Percentiles rank a stretch among this genome's conserved stretches.
These are phyloP conservation scores for Tricholoma terreum DNA, from an alignment of 768 basidiomycete genomes.

Conservation along the genomic window DNA sequence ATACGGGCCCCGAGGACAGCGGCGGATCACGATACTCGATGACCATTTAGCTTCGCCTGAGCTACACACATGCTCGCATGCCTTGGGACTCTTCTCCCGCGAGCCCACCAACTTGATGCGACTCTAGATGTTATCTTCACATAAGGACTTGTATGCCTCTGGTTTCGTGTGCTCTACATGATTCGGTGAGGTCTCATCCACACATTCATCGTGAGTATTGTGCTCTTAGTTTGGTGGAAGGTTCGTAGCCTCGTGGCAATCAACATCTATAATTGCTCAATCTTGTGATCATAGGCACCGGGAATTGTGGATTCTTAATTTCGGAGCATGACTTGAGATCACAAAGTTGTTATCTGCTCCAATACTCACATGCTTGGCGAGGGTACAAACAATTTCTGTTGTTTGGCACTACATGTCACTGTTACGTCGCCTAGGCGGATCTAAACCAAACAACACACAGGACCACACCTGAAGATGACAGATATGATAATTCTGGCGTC, in stretches of 20 bases:
- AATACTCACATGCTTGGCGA: not conserved
- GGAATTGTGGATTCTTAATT: not conserved
- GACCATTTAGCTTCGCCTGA: not conserved
- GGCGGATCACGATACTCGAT: not conserved
- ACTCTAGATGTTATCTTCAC: not conserved
- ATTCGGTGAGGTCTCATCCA: no score
- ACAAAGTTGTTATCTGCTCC: not conserved
- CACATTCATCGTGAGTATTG: not conserved
- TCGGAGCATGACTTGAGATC: not conserved
- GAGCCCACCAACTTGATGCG: not conserved
- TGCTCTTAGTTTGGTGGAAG: not conserved
- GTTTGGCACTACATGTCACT: not conserved
- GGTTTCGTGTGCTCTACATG: not conserved
- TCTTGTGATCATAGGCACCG: not conserved
- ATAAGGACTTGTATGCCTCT: not conserved
- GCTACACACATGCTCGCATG: not conserved
- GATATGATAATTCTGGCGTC: not conserved
- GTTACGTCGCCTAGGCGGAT: not conserved
- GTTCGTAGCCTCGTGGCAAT: slow-evolving; percentile 7
- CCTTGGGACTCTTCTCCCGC: not conserved
- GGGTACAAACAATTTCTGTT: not conserved
- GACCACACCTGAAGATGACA: not conserved
- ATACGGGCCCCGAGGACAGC: not conserved
- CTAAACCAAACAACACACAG: not conserved
- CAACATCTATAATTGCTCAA: not conserved